Percentiles rank a stretch among this genome's conserved stretches.
phyloP scores from a whole-genome alignment of 805 yeast species.

The Nadsonia fulvescens region DNA sequence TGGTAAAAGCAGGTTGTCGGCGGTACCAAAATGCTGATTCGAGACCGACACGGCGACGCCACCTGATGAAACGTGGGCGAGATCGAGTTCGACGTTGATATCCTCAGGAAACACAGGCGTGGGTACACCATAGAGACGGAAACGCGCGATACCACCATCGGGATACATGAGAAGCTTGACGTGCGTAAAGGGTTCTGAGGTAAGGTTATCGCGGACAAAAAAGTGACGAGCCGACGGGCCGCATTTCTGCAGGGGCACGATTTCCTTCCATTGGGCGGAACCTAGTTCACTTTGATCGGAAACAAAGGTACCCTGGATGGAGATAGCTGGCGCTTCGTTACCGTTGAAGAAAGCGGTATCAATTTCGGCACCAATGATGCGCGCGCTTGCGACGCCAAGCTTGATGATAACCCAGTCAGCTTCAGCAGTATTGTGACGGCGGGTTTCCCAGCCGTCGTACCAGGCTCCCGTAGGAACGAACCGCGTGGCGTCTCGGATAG shows the following conservation, averaged over 20 bases:
- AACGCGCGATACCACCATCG: constrained; percentile 95
- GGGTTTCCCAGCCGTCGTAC: constrained; percentile 98
- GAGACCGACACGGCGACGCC: constrained; percentile 72
- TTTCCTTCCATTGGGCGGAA: constrained; percentile 43
- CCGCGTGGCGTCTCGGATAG: constrained; percentile 63
- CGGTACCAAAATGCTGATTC: constrained; percentile 90
- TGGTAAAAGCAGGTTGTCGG: constrained; percentile 74
- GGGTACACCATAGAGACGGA: constrained; percentile 74
- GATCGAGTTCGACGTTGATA: constrained; percentile 33
- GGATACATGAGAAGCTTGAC: constrained; percentile 84
- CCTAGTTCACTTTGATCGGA: constrained; percentile 11
- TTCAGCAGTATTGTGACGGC: constrained; percentile 73
- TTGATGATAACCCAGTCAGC: constrained; percentile 78
- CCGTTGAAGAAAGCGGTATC: constrained; percentile 93
- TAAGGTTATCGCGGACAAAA: constrained; percentile 42
- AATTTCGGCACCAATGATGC: constrained; percentile 64
- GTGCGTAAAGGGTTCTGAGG: constrained; percentile 54
- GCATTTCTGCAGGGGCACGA: constrained; percentile 59
- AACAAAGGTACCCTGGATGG: constrained; percentile 50
- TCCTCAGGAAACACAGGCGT: constrained; percentile 47
- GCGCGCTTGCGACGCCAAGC: constrained; percentile 72
- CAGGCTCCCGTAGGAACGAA: constrained; percentile 83
- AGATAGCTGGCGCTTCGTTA: constrained; percentile 80
- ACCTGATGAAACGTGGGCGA: constrained; percentile 71
- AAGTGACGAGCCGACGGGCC: constrained; percentile 82